These are phyloP conservation scores for Sanghuangporus weigelae DNA, from an alignment of 1,284 basidiomycete species.

Conservation along the genomic window DNA sequence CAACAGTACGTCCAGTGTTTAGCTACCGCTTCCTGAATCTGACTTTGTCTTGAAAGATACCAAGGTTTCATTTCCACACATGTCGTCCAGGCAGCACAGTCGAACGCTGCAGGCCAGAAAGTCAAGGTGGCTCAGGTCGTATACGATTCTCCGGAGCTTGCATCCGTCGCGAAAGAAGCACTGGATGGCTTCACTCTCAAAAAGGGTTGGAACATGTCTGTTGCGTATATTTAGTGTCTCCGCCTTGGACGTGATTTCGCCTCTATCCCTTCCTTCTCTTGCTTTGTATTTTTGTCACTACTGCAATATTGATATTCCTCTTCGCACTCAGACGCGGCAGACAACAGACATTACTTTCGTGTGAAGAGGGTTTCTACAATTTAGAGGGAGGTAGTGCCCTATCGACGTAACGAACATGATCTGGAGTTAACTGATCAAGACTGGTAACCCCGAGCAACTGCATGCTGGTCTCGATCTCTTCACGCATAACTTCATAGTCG, in stretches of 20 bases:
- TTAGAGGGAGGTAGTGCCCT: conserved; percentile 3
- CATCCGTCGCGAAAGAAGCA: conserved; percentile 72
- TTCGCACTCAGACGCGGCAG: background rate
- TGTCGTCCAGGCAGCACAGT: conserved; percentile 60
- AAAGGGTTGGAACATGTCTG: conserved; percentile 77
- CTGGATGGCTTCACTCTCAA: conserved; percentile 77
- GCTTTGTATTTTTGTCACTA: conserved; percentile 4
- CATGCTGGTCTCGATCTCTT: conserved; percentile 50
- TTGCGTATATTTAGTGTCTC: conserved; percentile 54
- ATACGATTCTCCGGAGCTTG: conserved; percentile 68
- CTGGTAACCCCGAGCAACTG: conserved; percentile 45
- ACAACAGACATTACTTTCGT: background rate
- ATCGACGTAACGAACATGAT: conserved; percentile 24
- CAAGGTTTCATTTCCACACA: conserved; percentile 70
- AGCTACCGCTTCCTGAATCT: background rate
- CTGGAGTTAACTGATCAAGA: conserved; percentile 43
- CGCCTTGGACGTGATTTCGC: background rate
- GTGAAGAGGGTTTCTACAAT: background rate
- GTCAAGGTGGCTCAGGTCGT: conserved; percentile 72
- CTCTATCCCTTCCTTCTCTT: background rate
- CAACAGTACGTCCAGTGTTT: conserved; percentile 63
- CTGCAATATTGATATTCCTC: background rate
- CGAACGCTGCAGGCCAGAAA: conserved; percentile 53
- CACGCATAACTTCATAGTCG: conserved; percentile 20
- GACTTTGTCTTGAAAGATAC: conserved; percentile 42